These are phyloP conservation scores for Russula griseocarnosa DNA, from an alignment of 768 basidiomycete species.

Conservation along the genomic window DNA sequence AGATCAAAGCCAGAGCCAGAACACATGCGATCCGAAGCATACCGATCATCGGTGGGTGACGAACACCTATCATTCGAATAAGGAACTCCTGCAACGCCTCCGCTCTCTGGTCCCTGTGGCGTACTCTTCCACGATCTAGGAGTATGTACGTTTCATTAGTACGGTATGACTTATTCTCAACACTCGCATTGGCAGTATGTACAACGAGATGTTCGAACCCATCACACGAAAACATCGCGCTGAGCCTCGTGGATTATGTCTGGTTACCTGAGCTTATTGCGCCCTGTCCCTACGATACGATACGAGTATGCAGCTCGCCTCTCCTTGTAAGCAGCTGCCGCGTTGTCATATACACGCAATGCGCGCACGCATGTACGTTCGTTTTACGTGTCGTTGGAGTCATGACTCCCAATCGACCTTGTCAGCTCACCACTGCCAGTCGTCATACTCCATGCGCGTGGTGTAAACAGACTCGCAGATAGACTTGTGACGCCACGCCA, in stretches of 20 bases:
- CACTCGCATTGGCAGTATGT: not conserved
- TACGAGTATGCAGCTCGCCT: not conserved
- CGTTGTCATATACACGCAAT: not conserved
- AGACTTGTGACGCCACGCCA: conserved; percentile 7
- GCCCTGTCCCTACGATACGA: not conserved
- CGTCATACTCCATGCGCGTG: conserved; percentile 5
- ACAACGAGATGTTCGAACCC: not conserved
- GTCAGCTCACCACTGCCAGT: not conserved
- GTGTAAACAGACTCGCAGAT: not conserved
- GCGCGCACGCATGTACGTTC: not conserved
- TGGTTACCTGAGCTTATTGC: conserved; percentile 3
- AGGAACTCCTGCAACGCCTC: not conserved
- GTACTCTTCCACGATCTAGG: not conserved
- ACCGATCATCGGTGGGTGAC: not conserved
- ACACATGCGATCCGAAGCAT: conserved; percentile 8
- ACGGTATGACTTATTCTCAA: not conserved
- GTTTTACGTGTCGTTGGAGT: conserved; percentile 6
- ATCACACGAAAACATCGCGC: not conserved
- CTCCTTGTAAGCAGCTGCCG: not conserved
- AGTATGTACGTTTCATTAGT: not conserved
- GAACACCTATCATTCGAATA: not conserved
- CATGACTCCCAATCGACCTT: not conserved
- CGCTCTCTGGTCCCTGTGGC: conserved; percentile 7
- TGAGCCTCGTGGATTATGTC: not conserved
- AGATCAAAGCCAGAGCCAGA: conserved; percentile 2